Evolutionary conservation across 306 rosid species (phyloP).

Genomic region (Prunus persica): Prunus_persica_NCBIv2 NC_034014.1:21961001-21961500

Average conservation of each 20-base stretch:
- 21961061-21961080: no score
- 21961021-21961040: no score
- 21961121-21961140: no score
- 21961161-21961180: no score
- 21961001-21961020: no score
- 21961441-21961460: background rate
- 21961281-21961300: conserved; percentile 28
- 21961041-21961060: no score
- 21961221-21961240: background rate
- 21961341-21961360: background rate
- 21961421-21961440: background rate
- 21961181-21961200: background rate
- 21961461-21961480: background rate
- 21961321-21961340: background rate
- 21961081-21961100: no score
- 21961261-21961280: conserved; percentile 7
- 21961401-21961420: conserved; percentile 51
- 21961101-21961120: no score
- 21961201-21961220: background rate
- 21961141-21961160: no score
- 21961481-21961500: background rate
- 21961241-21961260: background rate
- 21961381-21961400: background rate
- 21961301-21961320: conserved; percentile 31
- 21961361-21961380: conserved; percentile 6